Percentiles rank a stretch among this genome's conserved stretches.
Conservation (phyloP, 306 rosid species). For the Vigna trinervia region DNA sequence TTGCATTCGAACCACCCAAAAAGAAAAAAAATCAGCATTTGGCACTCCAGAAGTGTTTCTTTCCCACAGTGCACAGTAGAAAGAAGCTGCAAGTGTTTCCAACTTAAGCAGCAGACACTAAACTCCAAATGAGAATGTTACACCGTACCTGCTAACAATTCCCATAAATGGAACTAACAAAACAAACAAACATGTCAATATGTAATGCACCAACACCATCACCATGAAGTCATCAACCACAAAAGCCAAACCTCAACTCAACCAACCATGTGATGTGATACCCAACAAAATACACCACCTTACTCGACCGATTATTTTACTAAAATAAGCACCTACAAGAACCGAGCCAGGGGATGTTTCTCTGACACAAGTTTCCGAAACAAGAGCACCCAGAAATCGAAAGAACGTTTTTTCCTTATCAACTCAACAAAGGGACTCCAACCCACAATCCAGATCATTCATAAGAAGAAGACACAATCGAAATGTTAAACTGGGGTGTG, state of each 20-base stretch:
- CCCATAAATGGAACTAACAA: not conserved
- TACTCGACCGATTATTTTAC: not conserved
- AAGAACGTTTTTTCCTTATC: not conserved
- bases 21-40: not conserved
- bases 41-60: not conserved
- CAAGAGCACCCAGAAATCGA: not conserved
- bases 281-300: not conserved
- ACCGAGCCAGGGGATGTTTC: not conserved
- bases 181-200: not conserved
- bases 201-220: not conserved
- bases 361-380: conserved; percentile 15
- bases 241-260: conserved; percentile 29
- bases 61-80: not conserved
- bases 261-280: too few relatives aligned
- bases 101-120: not conserved
- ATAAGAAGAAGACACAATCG: conserved; percentile 7
- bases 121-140: conserved; percentile 11
- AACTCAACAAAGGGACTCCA: not conserved
- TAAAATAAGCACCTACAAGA: conserved; percentile 1
- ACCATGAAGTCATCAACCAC: not conserved
- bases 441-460: not conserved
- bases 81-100: conserved; percentile 19
- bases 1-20: not conserved
- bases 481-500: not conserved
- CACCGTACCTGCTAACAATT: too few relatives aligned